Conservation (phyloP, 192 early-diverging fungal genomes). For the Geranomyces michiganensis region DNA sequence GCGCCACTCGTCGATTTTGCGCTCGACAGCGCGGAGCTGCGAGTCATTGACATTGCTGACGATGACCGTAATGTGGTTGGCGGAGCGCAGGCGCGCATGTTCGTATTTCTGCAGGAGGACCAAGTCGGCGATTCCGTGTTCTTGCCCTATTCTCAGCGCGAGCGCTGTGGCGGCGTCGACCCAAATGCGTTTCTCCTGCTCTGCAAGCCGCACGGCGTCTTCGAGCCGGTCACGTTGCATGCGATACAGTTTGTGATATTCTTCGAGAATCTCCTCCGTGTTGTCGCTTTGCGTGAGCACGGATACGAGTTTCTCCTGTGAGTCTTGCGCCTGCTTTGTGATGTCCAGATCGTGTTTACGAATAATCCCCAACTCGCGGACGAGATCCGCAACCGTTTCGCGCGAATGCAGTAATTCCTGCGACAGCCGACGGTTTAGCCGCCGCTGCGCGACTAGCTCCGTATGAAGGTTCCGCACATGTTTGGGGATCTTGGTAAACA, state of each 20-base stretch:
- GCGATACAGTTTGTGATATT: constrained; percentile 62
- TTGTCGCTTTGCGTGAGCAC: constrained; percentile 58
- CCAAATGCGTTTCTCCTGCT: constrained; percentile 64
- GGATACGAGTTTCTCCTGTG: constrained; percentile 55
- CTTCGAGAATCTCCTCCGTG: constrained; percentile 60
- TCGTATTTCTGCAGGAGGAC: constrained; percentile 55
- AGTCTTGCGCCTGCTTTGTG: constrained; percentile 56
- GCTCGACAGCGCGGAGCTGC: constrained; percentile 52
- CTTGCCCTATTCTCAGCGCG: constrained; percentile 57
- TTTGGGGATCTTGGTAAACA: constrained; percentile 61
- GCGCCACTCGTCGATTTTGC: constrained; percentile 58
- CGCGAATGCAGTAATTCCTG: constrained; percentile 54
- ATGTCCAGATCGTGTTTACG: constrained; percentile 56
- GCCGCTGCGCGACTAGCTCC: constrained; percentile 60
- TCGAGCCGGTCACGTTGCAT: constrained; percentile 62
- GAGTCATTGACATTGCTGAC: constrained; percentile 52
- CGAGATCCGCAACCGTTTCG: constrained; percentile 50
- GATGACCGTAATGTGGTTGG: constrained; percentile 57
- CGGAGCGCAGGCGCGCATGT: constrained; percentile 45
- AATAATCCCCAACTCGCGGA: constrained; percentile 53
- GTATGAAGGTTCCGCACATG: constrained; percentile 61
- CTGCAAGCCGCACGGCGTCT: constrained; percentile 47
- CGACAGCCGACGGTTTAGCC: constrained; percentile 53
- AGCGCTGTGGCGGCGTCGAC: constrained; percentile 58
- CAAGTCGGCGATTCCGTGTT: constrained; percentile 57